These are phyloP conservation scores for Fraxinus sp. DNA, from an alignment of 305 asterid species.

Conservation along the genomic window DNA sequence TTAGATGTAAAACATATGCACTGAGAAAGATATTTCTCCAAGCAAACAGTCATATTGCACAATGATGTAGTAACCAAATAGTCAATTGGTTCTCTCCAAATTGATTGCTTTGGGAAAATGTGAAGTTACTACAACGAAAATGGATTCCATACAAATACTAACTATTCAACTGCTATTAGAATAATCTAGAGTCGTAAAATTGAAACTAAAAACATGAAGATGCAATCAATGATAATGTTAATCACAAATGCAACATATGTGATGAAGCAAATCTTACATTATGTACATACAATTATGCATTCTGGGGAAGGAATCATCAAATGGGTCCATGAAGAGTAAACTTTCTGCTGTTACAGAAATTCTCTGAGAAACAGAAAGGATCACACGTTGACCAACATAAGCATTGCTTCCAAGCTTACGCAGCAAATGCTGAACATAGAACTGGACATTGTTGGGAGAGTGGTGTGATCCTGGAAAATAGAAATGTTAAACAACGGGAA, in stretches of 20 bases:
- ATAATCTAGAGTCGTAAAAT: not conserved
- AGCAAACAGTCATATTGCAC: not conserved
- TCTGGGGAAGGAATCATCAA: conserved; percentile 66
- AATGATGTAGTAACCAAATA: not conserved
- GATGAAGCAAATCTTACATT: conserved; percentile 60
- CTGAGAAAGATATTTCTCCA: not conserved
- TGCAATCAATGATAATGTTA: not conserved
- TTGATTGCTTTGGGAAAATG: not conserved
- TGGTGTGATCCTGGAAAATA: conserved; percentile 44
- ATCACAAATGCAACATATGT: not conserved
- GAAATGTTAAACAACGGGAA: conserved; percentile 15
- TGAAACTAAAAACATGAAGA: not conserved
- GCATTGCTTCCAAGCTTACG: conserved; percentile 85
- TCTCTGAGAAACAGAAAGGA: conserved; percentile 78
- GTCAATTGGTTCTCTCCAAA: not conserved
- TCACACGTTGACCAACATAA: conserved; percentile 70
- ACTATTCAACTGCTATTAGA: not conserved
- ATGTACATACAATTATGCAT: conserved; percentile 64
- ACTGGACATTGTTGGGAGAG: conserved; percentile 36
- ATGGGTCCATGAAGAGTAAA: conserved; percentile 87
- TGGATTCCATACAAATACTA: not conserved
- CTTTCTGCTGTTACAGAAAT: conserved; percentile 75
- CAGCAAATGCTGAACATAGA: conserved; percentile 74
- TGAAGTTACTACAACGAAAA: not conserved
- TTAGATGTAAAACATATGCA: not conserved